phyloP scores from a whole-genome alignment of 2,329 filamentous ascomycete genomes.

The Elsinoe arachidis region DNA sequence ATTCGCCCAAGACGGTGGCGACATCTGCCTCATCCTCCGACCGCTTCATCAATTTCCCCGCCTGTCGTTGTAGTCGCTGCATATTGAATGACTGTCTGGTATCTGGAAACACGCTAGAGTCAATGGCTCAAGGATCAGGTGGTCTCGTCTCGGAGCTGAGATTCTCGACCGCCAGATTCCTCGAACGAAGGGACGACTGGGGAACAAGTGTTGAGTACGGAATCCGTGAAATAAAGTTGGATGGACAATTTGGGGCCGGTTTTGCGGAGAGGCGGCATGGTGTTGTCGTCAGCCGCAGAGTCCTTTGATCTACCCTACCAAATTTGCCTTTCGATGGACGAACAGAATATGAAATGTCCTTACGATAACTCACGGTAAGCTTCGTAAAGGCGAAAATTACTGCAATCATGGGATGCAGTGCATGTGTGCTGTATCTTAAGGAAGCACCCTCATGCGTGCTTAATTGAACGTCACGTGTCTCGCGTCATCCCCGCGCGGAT shows the following conservation, averaged over 20 bases:
- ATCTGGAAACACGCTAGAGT: neutral
- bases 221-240: neutral
- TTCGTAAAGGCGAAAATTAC: too few species aligned
- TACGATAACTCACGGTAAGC: neutral
- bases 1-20: conserved; percentile 65
- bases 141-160: too few species aligned
- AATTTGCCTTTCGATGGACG: neutral
- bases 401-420: too few species aligned
- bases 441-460: neutral
- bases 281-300: conserved; percentile 17
- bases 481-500: conserved; percentile 5
- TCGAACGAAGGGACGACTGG: too few species aligned
- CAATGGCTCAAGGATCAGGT: too few species aligned
- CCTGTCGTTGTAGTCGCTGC: conserved; percentile 65
- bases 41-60: conserved; percentile 62
- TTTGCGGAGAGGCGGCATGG: conserved; percentile 11
- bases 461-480: neutral
- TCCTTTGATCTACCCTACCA: neutral
- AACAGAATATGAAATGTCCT: neutral
- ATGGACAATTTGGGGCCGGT: neutral
- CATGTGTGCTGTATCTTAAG: too few species aligned
- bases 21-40: conserved; percentile 71
- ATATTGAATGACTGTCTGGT: conserved; percentile 35
- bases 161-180: too few species aligned
- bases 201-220: conserved; percentile 13